Evolutionary conservation across 768 basidiomycete species (phyloP), one percentile per base, ranked within the genome.

Genomic region (Lenzites betulinus): DNA sequence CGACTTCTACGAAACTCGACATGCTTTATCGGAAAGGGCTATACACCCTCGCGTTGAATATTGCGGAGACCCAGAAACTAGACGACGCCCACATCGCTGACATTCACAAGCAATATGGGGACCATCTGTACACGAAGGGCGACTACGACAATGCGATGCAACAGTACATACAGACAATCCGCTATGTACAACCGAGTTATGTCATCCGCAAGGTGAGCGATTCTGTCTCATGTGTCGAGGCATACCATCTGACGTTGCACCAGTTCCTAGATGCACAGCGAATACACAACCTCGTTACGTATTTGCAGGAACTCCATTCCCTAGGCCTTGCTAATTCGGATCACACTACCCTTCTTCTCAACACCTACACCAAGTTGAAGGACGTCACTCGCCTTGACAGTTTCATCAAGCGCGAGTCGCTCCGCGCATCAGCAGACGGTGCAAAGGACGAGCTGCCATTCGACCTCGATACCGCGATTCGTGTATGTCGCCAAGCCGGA

Each of bases 241-340:
- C 38, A 15, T 43, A 7, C 6, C 48, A 70, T 15, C 67, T 49
- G 50, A 51, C 41, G 23, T 15, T 58, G 22, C 28, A 25, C 7
- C 59, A 98, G 95, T 98, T 95, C 75, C 85, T 99, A 38, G 97
- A 97, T 65, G 94, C 96, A 0, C 97, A 98, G 70, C 81, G 95
- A 2, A 97, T 98, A 56, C 90, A 95, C 64, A 94, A 95, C 70
- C 88, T 99, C 53, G 95, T 92, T 30, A 92, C 92, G 1, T 99
- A 98, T 73, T 82, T 99, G 0, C 95, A 98, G 81, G 95, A 96
- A 71, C 79, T 99, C 0, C 97, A 99, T 70, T 81, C 91, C 1
- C 80, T 88, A 0, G 90, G 92, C 0, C 85, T 96, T 7, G 96
- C 97, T 28, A 98, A 96, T 68, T 86, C 93, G 0, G 95, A 98